Evolutionary conservation across 1,284 basidiomycete species (phyloP).

Genomic region (Cutaneotrichosporon arboriforme): DNA sequence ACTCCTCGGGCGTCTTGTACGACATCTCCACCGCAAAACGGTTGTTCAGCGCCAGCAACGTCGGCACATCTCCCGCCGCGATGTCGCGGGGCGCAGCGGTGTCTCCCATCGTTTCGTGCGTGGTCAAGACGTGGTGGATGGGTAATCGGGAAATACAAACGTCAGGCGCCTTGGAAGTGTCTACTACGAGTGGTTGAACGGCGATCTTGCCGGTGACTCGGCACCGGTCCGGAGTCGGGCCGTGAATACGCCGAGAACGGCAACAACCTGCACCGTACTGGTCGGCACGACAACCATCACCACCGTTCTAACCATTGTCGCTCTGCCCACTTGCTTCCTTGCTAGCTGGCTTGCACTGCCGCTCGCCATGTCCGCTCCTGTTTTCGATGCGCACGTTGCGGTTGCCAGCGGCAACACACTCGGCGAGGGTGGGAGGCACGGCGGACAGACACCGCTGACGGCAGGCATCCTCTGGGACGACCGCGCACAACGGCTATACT

Average conservation of each 20-base stretch:
- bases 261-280: not conserved
- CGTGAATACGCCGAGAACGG: not conserved
- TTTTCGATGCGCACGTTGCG: constrained; percentile 33
- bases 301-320: too few relatives aligned
- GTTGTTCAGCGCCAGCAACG: constrained; percentile 12
- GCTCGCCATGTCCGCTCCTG: constrained; percentile 13
- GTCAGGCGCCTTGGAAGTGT: too few relatives aligned
- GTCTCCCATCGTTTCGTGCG: too few relatives aligned
- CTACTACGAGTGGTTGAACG: too few relatives aligned
- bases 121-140: too few relatives aligned
- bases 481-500: constrained; percentile 33
- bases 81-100: constrained; percentile 6
- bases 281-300: too few relatives aligned
- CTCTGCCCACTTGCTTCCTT: not conserved
- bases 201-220: too few relatives aligned
- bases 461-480: constrained; percentile 44
- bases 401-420: constrained; percentile 32
- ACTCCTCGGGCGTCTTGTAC: constrained; percentile 4
- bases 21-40: constrained; percentile 2
- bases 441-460: not conserved
- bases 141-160: too few relatives aligned
- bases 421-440: constrained; percentile 31
- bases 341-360: not conserved
- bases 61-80: not conserved
- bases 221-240: too few relatives aligned